phyloP scores from a whole-genome alignment of 495 filamentous ascomycete species.

The Hapsidospora chrysogenum region DNA sequence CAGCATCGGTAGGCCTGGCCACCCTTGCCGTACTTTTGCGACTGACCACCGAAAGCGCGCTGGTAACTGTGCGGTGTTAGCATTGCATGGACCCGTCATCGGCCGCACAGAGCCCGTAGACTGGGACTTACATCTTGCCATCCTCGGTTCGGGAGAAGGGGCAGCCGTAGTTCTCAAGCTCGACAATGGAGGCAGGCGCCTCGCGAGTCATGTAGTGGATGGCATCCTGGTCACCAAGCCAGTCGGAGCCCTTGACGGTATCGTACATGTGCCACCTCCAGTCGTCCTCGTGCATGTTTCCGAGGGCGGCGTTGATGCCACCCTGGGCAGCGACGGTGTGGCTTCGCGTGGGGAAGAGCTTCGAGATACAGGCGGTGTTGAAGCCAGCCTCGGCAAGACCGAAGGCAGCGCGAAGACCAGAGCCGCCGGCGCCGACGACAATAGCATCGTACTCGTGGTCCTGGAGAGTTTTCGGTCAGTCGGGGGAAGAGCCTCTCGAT shows the following conservation, averaged over 20 bases:
- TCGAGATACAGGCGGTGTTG: slow-evolving; percentile 96
- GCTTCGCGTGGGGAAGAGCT: slow-evolving; percentile 89
- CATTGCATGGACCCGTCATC: too few relatives aligned
- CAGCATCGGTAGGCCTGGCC: slow-evolving; percentile 95
- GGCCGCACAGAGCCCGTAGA: too few relatives aligned
- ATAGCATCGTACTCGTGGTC: slow-evolving; percentile 60
- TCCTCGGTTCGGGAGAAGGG: slow-evolving; percentile 96
- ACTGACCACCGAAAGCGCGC: slow-evolving; percentile 94
- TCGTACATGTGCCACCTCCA: slow-evolving; percentile 99
- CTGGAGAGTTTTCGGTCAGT: slow-evolving; percentile 15
- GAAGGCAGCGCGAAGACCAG: slow-evolving; percentile 88
- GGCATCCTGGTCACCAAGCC: slow-evolving; percentile 96
- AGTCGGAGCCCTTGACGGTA: slow-evolving; percentile 96
- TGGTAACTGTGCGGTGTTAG: slow-evolving; percentile 50
- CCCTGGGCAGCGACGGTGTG: slow-evolving; percentile 93
- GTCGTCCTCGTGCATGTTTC: slow-evolving; percentile 80
- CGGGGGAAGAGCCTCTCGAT: slow-evolving; percentile 7
- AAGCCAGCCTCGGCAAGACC: slow-evolving; percentile 94
- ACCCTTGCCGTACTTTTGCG: slow-evolving; percentile 85
- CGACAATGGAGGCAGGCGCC: slow-evolving; percentile 78
- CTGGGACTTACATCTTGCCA: slow-evolving; percentile 61
- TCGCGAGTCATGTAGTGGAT: slow-evolving; percentile 99
- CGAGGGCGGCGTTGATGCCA: slow-evolving; percentile 90
- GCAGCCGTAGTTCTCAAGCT: slow-evolving; percentile 94
- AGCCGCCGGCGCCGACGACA: slow-evolving; percentile 86